Evolutionary conservation across 1,139 yeast species (phyloP).

Genomic region (Suhomyces bolitotheri): DNA sequence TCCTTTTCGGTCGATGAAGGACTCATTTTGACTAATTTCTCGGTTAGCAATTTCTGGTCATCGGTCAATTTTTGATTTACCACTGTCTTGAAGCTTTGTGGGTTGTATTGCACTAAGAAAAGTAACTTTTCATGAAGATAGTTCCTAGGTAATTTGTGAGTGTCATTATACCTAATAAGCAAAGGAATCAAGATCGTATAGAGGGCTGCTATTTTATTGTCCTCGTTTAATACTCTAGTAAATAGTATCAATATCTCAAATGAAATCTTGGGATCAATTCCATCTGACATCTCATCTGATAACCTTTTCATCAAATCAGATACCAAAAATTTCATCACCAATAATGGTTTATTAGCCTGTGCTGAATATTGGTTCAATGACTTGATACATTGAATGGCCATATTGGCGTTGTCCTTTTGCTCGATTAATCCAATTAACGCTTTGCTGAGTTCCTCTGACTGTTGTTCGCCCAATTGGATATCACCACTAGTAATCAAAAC

Average conservation of each 20-base stretch:
- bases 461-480: slow-evolving; percentile 37
- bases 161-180: slow-evolving; percentile 41
- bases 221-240: slow-evolving; percentile 33
- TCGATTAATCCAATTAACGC: slow-evolving; percentile 38
- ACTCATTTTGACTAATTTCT: slow-evolving; percentile 37
- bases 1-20: slow-evolving; percentile 1
- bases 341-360: slow-evolving; percentile 24
- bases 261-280: slow-evolving; percentile 38
- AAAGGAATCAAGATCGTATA: slow-evolving; percentile 52
- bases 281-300: slow-evolving; percentile 14
- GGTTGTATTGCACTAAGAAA: slow-evolving; percentile 49
- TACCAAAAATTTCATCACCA: slow-evolving; percentile 36
- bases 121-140: slow-evolving; percentile 56
- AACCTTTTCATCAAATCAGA: slow-evolving; percentile 25
- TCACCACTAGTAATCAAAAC: slow-evolving; percentile 59
- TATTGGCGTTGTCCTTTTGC: slow-evolving; percentile 33
- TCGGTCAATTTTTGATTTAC: slow-evolving; percentile 39
- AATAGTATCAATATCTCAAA: slow-evolving; percentile 58
- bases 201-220: slow-evolving; percentile 32
- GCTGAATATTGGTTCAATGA: slow-evolving; percentile 50
- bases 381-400: slow-evolving; percentile 60
- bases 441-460: slow-evolving; percentile 28
- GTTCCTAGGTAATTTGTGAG: slow-evolving; percentile 24
- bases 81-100: slow-evolving; percentile 55
- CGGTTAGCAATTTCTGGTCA: slow-evolving; percentile 41